Percentiles rank a stretch among this genome's conserved stretches.
These are phyloP conservation scores for Didymella keratinophila DNA, from an alignment of 2,329 filamentous ascomycete genomes.

Conservation along the genomic window DNA sequence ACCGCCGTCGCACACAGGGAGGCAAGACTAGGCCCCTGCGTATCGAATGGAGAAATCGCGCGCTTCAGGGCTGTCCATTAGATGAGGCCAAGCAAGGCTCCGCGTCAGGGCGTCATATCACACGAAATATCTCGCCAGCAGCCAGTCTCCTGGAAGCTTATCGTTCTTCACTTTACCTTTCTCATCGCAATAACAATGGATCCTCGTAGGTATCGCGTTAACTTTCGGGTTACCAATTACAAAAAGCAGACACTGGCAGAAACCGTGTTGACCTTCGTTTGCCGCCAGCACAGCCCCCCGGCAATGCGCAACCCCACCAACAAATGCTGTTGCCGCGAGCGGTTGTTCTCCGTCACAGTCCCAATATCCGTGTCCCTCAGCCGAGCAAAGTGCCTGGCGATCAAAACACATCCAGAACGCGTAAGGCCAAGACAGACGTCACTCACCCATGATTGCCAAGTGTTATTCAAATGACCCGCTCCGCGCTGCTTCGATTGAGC, in stretches of 20 bases:
- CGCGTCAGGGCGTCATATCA: constrained; percentile 29
- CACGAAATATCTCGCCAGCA: constrained; percentile 15
- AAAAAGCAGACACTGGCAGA: neutral
- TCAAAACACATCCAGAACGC: constrained; percentile 9
- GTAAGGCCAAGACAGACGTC: constrained; percentile 12
- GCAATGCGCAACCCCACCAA: constrained; percentile 9
- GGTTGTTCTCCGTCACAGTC: neutral
- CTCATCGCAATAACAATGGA: constrained; percentile 13
- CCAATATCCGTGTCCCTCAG: constrained; percentile 8
- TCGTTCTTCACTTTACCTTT: constrained; percentile 4
- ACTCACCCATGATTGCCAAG: constrained; percentile 14
- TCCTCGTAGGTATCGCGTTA: constrained; percentile 16
- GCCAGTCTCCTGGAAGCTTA: constrained; percentile 11
- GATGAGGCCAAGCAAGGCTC: constrained; percentile 29
- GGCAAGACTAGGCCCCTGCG: constrained; percentile 12
- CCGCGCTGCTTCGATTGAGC: constrained; percentile 13
- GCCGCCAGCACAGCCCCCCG: constrained; percentile 26
- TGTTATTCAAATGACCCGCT: constrained; percentile 12
- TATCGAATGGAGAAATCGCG: constrained; percentile 18
- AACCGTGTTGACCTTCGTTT: constrained; percentile 4
- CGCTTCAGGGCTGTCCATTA: constrained; percentile 11
- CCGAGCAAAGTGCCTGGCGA: constrained; percentile 14
- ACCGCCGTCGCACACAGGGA: constrained; percentile 14
- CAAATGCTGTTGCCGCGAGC: constrained; percentile 9
- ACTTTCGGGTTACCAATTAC: constrained; percentile 4